A percentile compares a stretch with the other conserved stretches of the same genome.
These are phyloP conservation scores for Curvularia hawaiiensis DNA, from an alignment of 2,329 filamentous ascomycete genomes.

Conservation along the genomic window DNA sequence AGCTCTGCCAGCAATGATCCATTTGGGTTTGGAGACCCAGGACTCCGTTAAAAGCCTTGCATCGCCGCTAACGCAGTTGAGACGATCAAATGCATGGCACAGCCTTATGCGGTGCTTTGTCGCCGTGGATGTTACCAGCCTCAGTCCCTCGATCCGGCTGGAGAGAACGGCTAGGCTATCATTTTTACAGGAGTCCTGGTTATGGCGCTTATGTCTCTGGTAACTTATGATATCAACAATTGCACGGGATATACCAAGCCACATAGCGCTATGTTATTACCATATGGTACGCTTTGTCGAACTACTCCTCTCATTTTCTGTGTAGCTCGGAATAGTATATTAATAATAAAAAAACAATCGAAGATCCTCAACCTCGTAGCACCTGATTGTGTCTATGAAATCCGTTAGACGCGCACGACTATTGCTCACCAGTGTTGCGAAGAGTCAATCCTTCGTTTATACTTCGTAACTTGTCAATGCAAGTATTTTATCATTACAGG, in stretches of 20 bases:
- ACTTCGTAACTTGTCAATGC: neutral
- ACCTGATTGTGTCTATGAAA: neutral
- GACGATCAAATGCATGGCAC: neutral
- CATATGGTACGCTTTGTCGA: conserved; percentile 25
- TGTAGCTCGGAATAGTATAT: conserved; percentile 9
- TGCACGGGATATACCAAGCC: conserved; percentile 22
- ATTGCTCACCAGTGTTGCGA: neutral
- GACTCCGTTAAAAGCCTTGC: conserved; percentile 29
- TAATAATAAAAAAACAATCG: conserved; percentile 12
- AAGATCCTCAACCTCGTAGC: conserved; percentile 8
- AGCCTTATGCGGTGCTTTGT: neutral
- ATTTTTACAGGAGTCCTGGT: conserved; percentile 9
- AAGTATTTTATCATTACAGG: neutral
- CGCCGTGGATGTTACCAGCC: neutral
- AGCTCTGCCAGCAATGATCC: conserved; percentile 43
- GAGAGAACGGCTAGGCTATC: neutral
- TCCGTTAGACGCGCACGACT: neutral
- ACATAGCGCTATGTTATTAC: conserved; percentile 18
- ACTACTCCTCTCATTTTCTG: conserved; percentile 17
- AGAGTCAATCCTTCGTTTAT: no score
- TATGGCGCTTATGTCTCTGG: conserved; percentile 8
- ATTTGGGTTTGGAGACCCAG: conserved; percentile 45
- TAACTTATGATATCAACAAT: conserved; percentile 14
- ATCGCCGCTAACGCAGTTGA: neutral
- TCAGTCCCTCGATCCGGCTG: neutral